Percentiles rank a stretch among this genome's conserved stretches.
These are phyloP conservation scores for Cordyceps tenuipes DNA, from an alignment of 2,329 filamentous ascomycete species.

Conservation along the genomic window DNA sequence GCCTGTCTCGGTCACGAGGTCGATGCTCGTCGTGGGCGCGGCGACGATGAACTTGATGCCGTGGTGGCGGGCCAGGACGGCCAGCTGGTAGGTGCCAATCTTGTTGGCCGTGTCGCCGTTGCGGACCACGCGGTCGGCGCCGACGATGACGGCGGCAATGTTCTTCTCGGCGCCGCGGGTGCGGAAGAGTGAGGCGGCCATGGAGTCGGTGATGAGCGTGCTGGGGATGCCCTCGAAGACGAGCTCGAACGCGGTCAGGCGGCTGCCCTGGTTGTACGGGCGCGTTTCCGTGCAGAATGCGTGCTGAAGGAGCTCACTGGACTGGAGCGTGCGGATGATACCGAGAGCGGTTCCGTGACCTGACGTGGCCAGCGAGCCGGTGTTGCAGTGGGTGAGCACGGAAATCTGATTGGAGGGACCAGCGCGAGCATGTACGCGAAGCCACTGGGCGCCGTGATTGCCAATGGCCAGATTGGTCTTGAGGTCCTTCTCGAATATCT, in stretches of 20 bases:
- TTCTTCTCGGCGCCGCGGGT: conserved; percentile 53
- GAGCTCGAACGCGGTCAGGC: conserved; percentile 93
- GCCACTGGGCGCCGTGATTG: conserved; percentile 73
- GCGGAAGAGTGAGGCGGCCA: conserved; percentile 79
- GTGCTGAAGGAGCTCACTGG: conserved; percentile 58
- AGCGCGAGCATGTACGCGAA: conserved; percentile 51
- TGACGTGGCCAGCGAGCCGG: conserved; percentile 89
- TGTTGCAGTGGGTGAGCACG: conserved; percentile 97
- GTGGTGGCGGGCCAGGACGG: conserved; percentile 82
- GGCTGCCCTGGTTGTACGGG: conserved; percentile 95
- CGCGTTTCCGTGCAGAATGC: conserved; percentile 96
- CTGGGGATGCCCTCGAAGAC: conserved; percentile 86
- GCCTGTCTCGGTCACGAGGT: conserved; percentile 70
- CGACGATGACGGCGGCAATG: conserved; percentile 83
- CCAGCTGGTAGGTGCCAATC: conserved; percentile 88
- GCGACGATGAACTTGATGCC: conserved; percentile 92
- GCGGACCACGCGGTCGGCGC: conserved; percentile 87
- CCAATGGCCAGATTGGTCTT: conserved; percentile 84
- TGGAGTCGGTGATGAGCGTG: conserved; percentile 90
- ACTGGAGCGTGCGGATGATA: conserved; percentile 77
- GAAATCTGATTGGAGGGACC: conserved; percentile 48
- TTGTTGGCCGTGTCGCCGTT: conserved; percentile 99
- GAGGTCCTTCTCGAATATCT: conserved; percentile 80
- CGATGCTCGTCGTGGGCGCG: conserved; percentile 89
- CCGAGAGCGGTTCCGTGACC: conserved; percentile 96